Conservation (phyloP, 768 basidiomycete genomes). For the Auricularia auricula-judae region DNA sequence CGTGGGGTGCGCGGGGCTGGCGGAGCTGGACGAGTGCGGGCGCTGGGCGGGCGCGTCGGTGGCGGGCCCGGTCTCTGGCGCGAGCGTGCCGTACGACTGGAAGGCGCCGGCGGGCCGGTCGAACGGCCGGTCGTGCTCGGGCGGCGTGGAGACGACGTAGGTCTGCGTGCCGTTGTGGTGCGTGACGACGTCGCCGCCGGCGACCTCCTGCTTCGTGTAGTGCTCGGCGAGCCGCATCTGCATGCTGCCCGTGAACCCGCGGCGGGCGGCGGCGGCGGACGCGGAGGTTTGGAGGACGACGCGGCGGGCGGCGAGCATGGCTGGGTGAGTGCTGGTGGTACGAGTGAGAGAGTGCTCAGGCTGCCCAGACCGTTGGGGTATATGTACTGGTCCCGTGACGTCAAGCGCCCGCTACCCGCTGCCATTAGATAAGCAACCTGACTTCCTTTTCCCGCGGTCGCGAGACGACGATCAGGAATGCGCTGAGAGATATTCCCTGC, state of each 20-base stretch:
- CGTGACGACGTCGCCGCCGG: neutral
- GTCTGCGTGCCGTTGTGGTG: neutral
- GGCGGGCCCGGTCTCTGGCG: neutral
- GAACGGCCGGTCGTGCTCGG: neutral
- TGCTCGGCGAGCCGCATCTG: neutral
- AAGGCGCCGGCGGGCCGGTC: neutral
- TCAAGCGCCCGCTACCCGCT: no score
- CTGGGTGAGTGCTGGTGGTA: no score
- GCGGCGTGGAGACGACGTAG: conserved; percentile 1
- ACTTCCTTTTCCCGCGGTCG: no score
- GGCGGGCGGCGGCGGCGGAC: neutral
- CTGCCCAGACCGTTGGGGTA: no score
- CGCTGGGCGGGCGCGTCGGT: neutral
- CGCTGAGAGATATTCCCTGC: no score
- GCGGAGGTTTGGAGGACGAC: neutral
- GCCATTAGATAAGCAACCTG: no score
- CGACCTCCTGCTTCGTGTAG: neutral
- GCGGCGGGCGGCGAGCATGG: no score
- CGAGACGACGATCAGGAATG: no score
- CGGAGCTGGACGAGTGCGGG: neutral
- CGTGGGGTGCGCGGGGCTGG: neutral
- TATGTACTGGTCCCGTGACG: no score
- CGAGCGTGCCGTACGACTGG: neutral
- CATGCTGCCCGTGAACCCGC: neutral
- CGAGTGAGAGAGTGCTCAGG: no score